These are phyloP conservation scores for Neofusicoccum sp. DNA, from an alignment of 2,329 filamentous ascomycete species.

Conservation along the genomic window DNA sequence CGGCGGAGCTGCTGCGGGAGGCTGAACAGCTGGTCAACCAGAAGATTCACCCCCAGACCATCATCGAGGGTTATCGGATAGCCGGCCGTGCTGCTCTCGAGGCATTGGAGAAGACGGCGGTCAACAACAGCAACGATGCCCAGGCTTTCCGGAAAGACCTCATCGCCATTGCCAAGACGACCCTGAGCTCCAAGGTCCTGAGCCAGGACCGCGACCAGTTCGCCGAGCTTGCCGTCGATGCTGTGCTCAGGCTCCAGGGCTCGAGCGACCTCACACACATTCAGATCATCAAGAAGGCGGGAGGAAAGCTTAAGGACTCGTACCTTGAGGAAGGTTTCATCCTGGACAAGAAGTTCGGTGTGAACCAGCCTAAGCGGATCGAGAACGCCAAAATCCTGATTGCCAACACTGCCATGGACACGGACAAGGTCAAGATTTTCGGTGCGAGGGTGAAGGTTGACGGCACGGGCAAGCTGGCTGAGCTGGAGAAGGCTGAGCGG, in stretches of 20 bases:
- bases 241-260: slow-evolving; percentile 83
- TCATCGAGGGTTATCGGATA: slow-evolving; percentile 98
- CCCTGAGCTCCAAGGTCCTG: slow-evolving; percentile 94
- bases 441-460: slow-evolving; percentile 95
- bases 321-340: slow-evolving; percentile 99
- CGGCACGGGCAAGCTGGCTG: slow-evolving; percentile 94
- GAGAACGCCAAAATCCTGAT: slow-evolving; percentile 98
- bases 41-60: slow-evolving; percentile 99
- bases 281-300: slow-evolving; percentile 99
- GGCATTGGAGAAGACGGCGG: slow-evolving; percentile 78
- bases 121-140: slow-evolving; percentile 82
- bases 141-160: slow-evolving; percentile 88
- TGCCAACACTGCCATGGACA: slow-evolving; percentile 98
- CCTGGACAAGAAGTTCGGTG: slow-evolving; percentile 97
- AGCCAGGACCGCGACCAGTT: slow-evolving; percentile 93
- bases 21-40: slow-evolving; percentile 96
- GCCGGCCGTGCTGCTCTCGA: slow-evolving; percentile 83
- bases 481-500: slow-evolving; percentile 94
- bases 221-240: slow-evolving; percentile 82
- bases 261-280: slow-evolving; percentile 96
- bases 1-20: slow-evolving; percentile 91
- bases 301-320: slow-evolving; percentile 94
- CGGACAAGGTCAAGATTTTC: slow-evolving; percentile 99
- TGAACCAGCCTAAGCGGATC: slow-evolving; percentile 95
- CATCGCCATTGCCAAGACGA: slow-evolving; percentile 86